phyloP scores from a whole-genome alignment of 495 filamentous ascomycete species.

The Penicillium bovifimosum region DNA sequence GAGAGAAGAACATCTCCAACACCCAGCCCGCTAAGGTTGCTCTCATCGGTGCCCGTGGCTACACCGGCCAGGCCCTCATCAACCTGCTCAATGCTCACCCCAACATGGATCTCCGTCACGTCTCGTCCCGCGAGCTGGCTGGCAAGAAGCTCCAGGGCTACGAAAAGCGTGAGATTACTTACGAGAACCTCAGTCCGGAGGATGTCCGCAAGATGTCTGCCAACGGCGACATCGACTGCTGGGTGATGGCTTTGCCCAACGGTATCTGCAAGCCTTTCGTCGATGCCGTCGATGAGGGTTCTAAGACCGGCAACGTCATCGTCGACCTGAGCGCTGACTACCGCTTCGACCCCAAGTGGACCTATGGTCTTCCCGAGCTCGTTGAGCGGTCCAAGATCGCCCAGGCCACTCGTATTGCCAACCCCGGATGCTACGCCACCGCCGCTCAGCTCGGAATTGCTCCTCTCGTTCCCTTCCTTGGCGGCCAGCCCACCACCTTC shows the following conservation, averaged over 20 bases:
- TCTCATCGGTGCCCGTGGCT: conserved; percentile 91
- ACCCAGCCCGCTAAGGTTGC: conserved; percentile 75
- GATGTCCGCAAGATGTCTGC: conserved; percentile 89
- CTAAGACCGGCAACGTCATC: conserved; percentile 70
- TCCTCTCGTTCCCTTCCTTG: conserved; percentile 72
- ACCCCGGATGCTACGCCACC: conserved; percentile 96
- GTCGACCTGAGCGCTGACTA: conserved; percentile 95
- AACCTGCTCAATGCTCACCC: conserved; percentile 84
- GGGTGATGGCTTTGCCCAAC: conserved; percentile 97
- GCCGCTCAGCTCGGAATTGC: conserved; percentile 91
- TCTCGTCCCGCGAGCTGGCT: conserved; percentile 89
- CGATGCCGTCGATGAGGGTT: conserved; percentile 76
- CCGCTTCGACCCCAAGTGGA: conserved; percentile 86
- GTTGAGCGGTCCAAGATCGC: conserved; percentile 71
- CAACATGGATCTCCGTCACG: conserved; percentile 88
- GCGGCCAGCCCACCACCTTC: conserved; percentile 78
- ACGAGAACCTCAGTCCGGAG: conserved; percentile 85
- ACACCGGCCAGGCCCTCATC: conserved; percentile 92
- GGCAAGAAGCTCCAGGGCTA: conserved; percentile 90
- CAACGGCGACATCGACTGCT: conserved; percentile 90
- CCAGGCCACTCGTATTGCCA: conserved; percentile 80
- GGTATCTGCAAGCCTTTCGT: conserved; percentile 96
- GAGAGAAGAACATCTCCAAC: conserved; percentile 85
- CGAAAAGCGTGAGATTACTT: conserved; percentile 85
- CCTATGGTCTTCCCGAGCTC: conserved; percentile 91